Base-by-base conservation (phyloP, 768 basidiomycete genomes). In the Tubosaeta sp. region DNA sequence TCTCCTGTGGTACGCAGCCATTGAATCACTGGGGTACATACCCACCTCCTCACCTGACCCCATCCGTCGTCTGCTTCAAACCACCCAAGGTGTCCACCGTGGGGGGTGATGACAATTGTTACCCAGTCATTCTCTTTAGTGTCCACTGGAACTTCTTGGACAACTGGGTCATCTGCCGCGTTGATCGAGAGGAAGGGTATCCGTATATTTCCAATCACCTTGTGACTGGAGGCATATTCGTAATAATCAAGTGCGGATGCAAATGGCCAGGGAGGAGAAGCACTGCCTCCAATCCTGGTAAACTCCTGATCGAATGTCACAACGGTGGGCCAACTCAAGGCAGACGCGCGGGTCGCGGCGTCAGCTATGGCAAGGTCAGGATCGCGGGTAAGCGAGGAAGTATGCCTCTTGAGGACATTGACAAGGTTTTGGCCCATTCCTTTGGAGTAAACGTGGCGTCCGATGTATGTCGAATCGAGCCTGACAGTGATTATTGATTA, bases 21-120 rank as follows among this genome's bases (percentile, higher is more conserved):
- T 66, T 91, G 84, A 9, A 89, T 64, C 6, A 87, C 83, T 8
- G 88, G 88, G 55, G 76, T 71, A n/a, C 74, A 81, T 46, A 86
- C 74, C 88, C 88, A 91, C 48, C 88, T 72, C 47, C 51, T 60
- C 43, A 69, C 64, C 55, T 58, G 59, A 50, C 67, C 55, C 59
- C 66, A 70, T 32, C 51, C 60, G 25, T 66, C 63, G 34, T 73
- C 74, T 27, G 74, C 67, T 68, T 87, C 79, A 59, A 90, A 91
- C 89, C 89, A 95, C 34, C 91, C 91, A 13, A 92, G 74, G 71
- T 91, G 89, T 0, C 89, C 88, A 1, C 88, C 91, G 19, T 73
- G 69, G 29, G 72, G 67, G 0, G 91, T 90, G 43, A 85, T 62
- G 19, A 73, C 82, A 71, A 85, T 81, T 4, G 80, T 72, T 13